A percentile compares a stretch with the other conserved stretches of the same genome.
Conservation (phyloP, 1,284 basidiomycete species). For the Apiotrichum domesticum region DNA sequence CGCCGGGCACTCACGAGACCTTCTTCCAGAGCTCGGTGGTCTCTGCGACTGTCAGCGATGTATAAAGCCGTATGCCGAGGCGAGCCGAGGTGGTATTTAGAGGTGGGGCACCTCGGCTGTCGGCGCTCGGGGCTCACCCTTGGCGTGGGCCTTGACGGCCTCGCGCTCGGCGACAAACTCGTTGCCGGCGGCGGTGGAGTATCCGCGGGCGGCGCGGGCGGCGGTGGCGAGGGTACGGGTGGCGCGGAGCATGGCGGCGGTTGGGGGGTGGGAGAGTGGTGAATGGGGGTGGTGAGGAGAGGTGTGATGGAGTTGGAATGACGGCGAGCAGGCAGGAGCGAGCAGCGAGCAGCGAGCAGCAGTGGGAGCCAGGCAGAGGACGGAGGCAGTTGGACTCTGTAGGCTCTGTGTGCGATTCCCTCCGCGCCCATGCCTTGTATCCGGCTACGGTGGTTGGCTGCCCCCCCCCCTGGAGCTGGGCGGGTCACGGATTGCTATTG, state of each 20-base stretch:
- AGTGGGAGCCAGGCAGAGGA: no score
- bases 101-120: neutral
- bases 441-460: no score
- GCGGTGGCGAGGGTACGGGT: slow-evolving; percentile 14
- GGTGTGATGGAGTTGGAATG: neutral
- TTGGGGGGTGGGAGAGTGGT: slow-evolving; percentile 12
- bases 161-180: slow-evolving; percentile 34
- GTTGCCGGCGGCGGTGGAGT: slow-evolving; percentile 21
- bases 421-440: no score
- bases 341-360: neutral
- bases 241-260: slow-evolving; percentile 15
- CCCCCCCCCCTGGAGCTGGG: no score
- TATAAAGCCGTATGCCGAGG: neutral
- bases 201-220: slow-evolving; percentile 19
- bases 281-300: slow-evolving; percentile 2
- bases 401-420: neutral
- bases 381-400: neutral
- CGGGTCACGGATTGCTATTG: no score
- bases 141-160: slow-evolving; percentile 38
- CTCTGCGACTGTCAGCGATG: slow-evolving; percentile 14
- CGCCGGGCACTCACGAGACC: slow-evolving; percentile 24
- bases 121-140: slow-evolving; percentile 24
- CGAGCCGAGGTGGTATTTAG: neutral
- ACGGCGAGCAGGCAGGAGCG: neutral
- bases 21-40: slow-evolving; percentile 44